These are phyloP conservation scores for Sporothrix curviconia DNA, from an alignment of 2,329 filamentous ascomycete species.

Conservation along the genomic window DNA sequence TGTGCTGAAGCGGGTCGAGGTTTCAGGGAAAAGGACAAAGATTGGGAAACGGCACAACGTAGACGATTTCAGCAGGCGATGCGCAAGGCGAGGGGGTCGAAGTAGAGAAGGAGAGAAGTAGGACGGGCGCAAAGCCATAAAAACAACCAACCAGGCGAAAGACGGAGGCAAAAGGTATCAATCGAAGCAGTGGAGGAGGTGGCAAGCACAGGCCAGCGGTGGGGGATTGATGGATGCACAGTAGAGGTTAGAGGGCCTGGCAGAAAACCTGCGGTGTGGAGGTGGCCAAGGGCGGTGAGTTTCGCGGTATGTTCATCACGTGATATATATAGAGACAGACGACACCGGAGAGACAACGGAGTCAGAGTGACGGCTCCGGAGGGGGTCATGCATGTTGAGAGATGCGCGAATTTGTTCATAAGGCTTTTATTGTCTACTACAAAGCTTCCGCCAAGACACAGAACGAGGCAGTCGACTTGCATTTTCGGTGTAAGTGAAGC, in stretches of 20 bases:
- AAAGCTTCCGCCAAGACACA: too few species aligned
- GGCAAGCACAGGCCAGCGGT: neutral
- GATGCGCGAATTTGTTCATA: too few species aligned
- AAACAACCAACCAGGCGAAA: neutral
- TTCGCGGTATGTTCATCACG: too few species aligned
- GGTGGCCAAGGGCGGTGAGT: conserved; percentile 1
- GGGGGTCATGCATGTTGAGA: too few species aligned
- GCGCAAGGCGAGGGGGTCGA: neutral
- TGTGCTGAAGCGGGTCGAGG: neutral
- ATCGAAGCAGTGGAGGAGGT: neutral
- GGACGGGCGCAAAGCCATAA: neutral
- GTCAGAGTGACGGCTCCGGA: too few species aligned
- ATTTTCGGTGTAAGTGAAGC: too few species aligned
- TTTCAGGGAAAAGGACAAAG: neutral
- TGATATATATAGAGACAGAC: too few species aligned
- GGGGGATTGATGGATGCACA: neutral
- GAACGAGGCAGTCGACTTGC: too few species aligned
- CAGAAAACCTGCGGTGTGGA: conserved; percentile 4
- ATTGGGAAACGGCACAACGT: neutral
- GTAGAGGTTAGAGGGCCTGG: neutral
- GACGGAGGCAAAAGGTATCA: neutral
- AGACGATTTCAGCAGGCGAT: neutral
- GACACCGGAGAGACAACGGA: too few species aligned
- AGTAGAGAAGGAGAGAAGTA: neutral
- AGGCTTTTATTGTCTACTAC: too few species aligned